Conservation (phyloP, 2,329 filamentous ascomycete genomes). For the Lachnellula occidentalis region DNA sequence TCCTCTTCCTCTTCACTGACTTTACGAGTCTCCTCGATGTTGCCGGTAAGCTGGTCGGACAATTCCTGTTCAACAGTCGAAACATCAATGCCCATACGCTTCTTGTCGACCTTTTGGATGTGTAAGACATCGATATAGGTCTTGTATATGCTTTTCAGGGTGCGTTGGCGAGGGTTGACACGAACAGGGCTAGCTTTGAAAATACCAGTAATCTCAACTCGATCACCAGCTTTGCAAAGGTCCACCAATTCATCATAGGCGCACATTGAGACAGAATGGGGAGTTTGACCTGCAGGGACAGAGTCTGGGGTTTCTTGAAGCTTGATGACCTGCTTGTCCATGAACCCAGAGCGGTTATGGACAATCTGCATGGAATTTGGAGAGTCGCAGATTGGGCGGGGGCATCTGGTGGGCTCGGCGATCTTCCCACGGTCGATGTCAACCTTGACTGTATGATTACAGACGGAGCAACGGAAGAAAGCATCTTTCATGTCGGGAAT, state of each 20-base stretch:
- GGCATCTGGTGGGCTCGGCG: slow-evolving; percentile 85
- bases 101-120: slow-evolving; percentile 94
- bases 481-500: slow-evolving; percentile 99
- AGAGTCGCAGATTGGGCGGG: slow-evolving; percentile 71
- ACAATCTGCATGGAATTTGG: slow-evolving; percentile 98
- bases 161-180: slow-evolving; percentile 86
- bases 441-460: slow-evolving; percentile 84
- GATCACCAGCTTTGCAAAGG: slow-evolving; percentile 95
- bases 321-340: slow-evolving; percentile 98
- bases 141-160: slow-evolving; percentile 94
- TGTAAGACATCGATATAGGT: slow-evolving; percentile 95
- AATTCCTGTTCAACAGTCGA: slow-evolving; percentile 83
- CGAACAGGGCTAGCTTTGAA: slow-evolving; percentile 93
- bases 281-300: slow-evolving; percentile 91
- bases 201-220: slow-evolving; percentile 91
- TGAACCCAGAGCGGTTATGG: slow-evolving; percentile 90
- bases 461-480: slow-evolving; percentile 93
- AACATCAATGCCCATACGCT: slow-evolving; percentile 83
- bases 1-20: slow-evolving; percentile 81
- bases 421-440: slow-evolving; percentile 95
- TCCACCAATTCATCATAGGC: slow-evolving; percentile 97
- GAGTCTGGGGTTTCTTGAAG: slow-evolving; percentile 95
- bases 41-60: slow-evolving; percentile 51
- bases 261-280: slow-evolving; percentile 92
- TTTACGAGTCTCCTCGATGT: slow-evolving; percentile 77